Evolutionary conservation across 495 filamentous ascomycete species (phyloP).

Genomic region (Bathelium albidoporum): DNA sequence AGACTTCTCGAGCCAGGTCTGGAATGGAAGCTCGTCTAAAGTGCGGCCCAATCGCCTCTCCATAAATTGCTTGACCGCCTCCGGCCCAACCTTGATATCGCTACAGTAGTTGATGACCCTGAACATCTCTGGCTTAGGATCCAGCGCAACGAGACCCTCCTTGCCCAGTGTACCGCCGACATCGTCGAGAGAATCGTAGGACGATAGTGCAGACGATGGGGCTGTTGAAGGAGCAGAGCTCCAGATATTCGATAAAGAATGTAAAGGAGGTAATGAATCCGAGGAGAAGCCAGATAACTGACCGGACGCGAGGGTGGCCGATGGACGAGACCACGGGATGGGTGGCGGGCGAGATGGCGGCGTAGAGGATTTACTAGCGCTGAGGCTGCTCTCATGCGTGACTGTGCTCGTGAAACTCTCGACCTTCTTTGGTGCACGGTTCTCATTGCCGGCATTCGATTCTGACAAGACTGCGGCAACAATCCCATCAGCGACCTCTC

Average conservation of each 20-base stretch:
- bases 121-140: background rate
- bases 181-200: background rate
- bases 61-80: background rate
- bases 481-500: background rate
- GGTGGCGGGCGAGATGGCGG: background rate
- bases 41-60: background rate
- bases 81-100: background rate
- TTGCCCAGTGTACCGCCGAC: background rate
- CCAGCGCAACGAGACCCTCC: background rate
- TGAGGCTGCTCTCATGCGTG: background rate
- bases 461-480: background rate
- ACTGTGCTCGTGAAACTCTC: background rate
- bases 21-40: background rate
- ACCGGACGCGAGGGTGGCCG: background rate
- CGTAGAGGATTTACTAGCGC: background rate
- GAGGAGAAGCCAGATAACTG: background rate
- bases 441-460: background rate
- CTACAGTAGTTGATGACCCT: background rate
- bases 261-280: background rate
- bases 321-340: background rate
- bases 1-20: background rate
- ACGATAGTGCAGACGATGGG: background rate
- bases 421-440: background rate
- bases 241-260: background rate
- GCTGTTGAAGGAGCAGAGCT: background rate